These are phyloP conservation scores for Podospora appendiculata DNA, from an alignment of 495 filamentous ascomycete genomes.

Conservation along the genomic window DNA sequence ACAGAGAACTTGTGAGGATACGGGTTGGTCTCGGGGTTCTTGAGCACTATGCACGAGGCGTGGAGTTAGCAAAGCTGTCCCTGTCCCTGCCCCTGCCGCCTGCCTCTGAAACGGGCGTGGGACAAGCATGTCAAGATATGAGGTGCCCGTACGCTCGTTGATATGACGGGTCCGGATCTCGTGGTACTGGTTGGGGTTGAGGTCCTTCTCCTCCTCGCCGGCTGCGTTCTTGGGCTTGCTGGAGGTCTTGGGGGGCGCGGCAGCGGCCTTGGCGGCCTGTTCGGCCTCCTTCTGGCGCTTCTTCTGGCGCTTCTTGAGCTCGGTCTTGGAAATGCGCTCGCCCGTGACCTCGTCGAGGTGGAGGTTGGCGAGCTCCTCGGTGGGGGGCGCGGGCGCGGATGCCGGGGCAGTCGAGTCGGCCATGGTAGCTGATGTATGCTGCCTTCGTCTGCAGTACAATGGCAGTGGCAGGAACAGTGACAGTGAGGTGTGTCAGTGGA, in stretches of 20 bases:
- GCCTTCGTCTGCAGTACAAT: too few relatives aligned
- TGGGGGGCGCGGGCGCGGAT: constrained; percentile 34
- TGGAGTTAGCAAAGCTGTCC: constrained; percentile 3
- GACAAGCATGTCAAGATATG: neutral
- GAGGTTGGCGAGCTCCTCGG: constrained; percentile 61
- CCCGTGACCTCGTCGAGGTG: constrained; percentile 79
- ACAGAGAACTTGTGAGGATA: constrained; percentile 97
- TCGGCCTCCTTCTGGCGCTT: constrained; percentile 73
- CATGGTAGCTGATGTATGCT: constrained; percentile 25
- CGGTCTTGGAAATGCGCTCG: constrained; percentile 77
- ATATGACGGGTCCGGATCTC: constrained; percentile 84
- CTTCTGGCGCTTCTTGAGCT: constrained; percentile 95
- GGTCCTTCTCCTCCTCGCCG: constrained; percentile 36
- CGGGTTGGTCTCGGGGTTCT: constrained; percentile 74
- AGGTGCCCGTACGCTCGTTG: constrained; percentile 50
- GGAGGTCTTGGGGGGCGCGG: constrained; percentile 55
- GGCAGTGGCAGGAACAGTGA: too few relatives aligned
- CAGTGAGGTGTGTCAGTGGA: too few relatives aligned
- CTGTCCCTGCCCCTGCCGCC: too few relatives aligned
- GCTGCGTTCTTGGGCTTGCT: constrained; percentile 58
- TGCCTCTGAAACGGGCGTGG: too few relatives aligned
- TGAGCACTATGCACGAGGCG: constrained; percentile 39
- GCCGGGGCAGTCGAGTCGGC: constrained; percentile 43
- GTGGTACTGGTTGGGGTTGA: constrained; percentile 94
- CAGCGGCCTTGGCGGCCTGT: constrained; percentile 81